Evolutionary conservation across 495 filamentous ascomycete species (phyloP).

Genomic region (Sabuloglossum arenarium): DNA sequence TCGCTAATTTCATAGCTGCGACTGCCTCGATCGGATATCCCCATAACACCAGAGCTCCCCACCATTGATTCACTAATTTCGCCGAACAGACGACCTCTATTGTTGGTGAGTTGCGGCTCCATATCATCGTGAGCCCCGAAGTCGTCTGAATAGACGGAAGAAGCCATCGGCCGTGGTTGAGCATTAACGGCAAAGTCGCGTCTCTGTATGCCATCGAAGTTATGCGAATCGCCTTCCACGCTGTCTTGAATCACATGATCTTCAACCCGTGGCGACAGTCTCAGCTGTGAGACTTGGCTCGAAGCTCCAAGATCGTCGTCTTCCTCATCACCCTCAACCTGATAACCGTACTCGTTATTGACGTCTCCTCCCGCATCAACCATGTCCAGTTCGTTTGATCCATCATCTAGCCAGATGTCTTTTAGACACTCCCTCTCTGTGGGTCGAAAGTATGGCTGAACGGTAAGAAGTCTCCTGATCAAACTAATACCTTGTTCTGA

Average conservation of each 20-base stretch:
- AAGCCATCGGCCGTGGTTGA: constrained; percentile 13
- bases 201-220: constrained; percentile 17
- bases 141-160: constrained; percentile 1
- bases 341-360: neutral
- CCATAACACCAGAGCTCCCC: constrained; percentile 36
- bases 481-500: constrained; percentile 49
- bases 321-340: constrained; percentile 27
- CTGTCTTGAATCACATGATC: constrained; percentile 13
- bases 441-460: constrained; percentile 45
- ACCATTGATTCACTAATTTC: constrained; percentile 56
- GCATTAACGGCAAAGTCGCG: constrained; percentile 10
- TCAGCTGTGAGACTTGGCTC: constrained; percentile 1
- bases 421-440: constrained; percentile 38
- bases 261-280: neutral
- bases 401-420: constrained; percentile 40
- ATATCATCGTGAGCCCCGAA: neutral
- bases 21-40: constrained; percentile 1
- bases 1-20: neutral
- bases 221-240: constrained; percentile 9
- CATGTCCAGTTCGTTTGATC: constrained; percentile 20
- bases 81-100: constrained; percentile 44
- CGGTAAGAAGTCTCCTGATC: constrained; percentile 52
- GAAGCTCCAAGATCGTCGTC: constrained; percentile 17
- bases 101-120: neutral
- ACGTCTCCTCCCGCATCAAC: constrained; percentile 18